Base-by-base conservation (phyloP, 2,329 filamentous ascomycete species). In the Mollisia scopiformis region DNA sequence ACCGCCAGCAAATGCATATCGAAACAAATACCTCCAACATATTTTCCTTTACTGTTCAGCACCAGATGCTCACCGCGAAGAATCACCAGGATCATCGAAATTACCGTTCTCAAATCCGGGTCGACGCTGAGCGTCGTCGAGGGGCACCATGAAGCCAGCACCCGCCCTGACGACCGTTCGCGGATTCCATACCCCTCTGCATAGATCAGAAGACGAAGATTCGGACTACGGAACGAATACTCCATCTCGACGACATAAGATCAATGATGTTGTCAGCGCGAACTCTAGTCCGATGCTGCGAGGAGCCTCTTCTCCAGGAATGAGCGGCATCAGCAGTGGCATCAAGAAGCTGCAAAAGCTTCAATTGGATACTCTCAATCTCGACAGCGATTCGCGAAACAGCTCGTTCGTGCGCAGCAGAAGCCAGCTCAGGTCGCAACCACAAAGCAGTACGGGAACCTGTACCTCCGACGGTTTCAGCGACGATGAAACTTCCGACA, bases 281-380 rank as follows among this genome's bases (percentile, higher is more conserved):
- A 80, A 90, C 74, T 88, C 85, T 75, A 88, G 86, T 73, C 87
- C 87, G 7, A 73, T 80, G 55, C 74, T 89, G 63, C 82, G 84
- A 51, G 77, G 75, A n/a, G 71, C 75, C 27, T 74, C 79, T 16
- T 68, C 69, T 6, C 63, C 84, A 19, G 81, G 78, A 52, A 71
- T 87, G 30, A 88, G 89, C 62, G 93, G 92, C 51, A 93, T 97
- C 69, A 91, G 91, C 71, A 90, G 89, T n/a, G n/a, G n/a, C n/a
- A n/a, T n/a, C n/a, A n/a, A n/a, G n/a, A n/a, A n/a, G n/a, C n/a
- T n/a, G 69, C 79, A 97, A 71, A 92, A 92, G 73, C 82, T 89
- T 74, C 89, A 95, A 72, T 82, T 97, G 60, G 93, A 97, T 63
- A 86, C 88, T 2, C 79, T 97, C 57, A 91, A 84, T 70, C 80